Percentiles rank a stretch among this genome's conserved stretches.
Conservation (phyloP, 345 rosid genomes). For the Eucalyptus paniculata region DNA sequence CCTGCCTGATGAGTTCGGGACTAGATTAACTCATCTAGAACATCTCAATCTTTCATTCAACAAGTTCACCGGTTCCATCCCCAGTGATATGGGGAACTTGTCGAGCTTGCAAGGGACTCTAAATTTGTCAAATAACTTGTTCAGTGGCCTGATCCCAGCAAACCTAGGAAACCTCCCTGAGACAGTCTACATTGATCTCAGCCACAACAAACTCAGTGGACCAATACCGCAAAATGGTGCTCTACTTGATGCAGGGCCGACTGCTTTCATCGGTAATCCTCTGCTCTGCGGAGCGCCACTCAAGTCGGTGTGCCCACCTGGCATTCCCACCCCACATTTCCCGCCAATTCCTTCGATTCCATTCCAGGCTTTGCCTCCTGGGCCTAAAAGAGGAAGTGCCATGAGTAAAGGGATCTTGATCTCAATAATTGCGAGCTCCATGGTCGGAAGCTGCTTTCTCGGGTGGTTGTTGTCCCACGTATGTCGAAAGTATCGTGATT, state of each 20-base stretch:
- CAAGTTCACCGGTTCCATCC: constrained; percentile 37
- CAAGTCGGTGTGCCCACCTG: constrained; percentile 26
- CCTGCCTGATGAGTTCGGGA: constrained; percentile 33
- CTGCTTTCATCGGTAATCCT: constrained; percentile 68
- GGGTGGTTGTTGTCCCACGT: constrained; percentile 24
- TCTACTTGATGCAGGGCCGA: constrained; percentile 52
- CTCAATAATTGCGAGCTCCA: constrained; percentile 7
- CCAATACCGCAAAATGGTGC: constrained; percentile 46
- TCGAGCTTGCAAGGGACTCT: constrained; percentile 44
- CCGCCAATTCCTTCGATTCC: constrained; percentile 8
- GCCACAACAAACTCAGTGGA: constrained; percentile 72
- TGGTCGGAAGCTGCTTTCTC: constrained; percentile 35
- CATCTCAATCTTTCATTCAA: constrained; percentile 57
- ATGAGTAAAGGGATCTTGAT: constrained; percentile 1
- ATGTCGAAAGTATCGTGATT: constrained; percentile 18
- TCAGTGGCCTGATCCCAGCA: constrained; percentile 54
- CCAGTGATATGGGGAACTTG: constrained; percentile 44
- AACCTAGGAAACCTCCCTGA: constrained; percentile 61
- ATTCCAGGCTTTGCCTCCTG: not conserved
- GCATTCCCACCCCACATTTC: not conserved
- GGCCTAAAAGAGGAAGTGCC: constrained; percentile 1
- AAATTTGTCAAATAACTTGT: constrained; percentile 72
- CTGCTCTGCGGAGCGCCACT: constrained; percentile 66
- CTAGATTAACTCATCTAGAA: constrained; percentile 23
- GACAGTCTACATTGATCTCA: constrained; percentile 56